Base-by-base conservation (phyloP, 164 flowering plant species). In the Litsea cubeba region DNA sequence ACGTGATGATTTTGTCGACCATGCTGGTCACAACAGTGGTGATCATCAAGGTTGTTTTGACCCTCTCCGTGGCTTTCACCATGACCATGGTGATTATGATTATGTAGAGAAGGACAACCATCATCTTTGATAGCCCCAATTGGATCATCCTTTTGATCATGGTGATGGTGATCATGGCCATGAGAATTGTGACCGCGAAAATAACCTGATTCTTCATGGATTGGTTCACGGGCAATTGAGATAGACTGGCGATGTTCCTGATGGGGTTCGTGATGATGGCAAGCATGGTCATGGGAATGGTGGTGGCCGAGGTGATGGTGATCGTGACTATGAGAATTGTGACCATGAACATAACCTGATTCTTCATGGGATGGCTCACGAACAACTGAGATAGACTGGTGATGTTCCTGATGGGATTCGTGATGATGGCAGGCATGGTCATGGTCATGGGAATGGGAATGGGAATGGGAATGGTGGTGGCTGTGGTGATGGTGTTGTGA, bases 401-500 rank as follows among this genome's bases (percentile, higher is more conserved):
- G 81, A 80, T 80, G 79, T 50, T 68, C 81, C 40, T 72, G 64
- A 63, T 75, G 78, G 68, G 60, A 71, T 12, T 69, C 70, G 68
- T 79, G 85, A 74, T 77, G 76, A 75, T 89, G 84, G 25, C 62
- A 76, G 25, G 54, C 76, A 72, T 78, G 81, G 51, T 67, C 74
- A 69, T 86, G 84, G 7, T 67, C 74, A 69, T 86, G 84, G 7
- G 54, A 64, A 46, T 62, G 78, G 12, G 66, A 46, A 69, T 86
- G 84, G 7, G 54, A 64, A 46, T 62, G 78, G 12, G 66, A 46
- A n/a, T 67, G 68, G 30, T 62, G 86, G 28, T 74, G 71, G 68
- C 82, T 80, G 71, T 75, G 65, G 24, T 76, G 69, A 60, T 83
- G 83, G 15, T 76, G 50, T 50, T 88, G 90, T 2, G 94, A 88